These are phyloP conservation scores for Detonula confervacea DNA, from an alignment of 352 stramenopile genomes.

Conservation along the genomic window DNA sequence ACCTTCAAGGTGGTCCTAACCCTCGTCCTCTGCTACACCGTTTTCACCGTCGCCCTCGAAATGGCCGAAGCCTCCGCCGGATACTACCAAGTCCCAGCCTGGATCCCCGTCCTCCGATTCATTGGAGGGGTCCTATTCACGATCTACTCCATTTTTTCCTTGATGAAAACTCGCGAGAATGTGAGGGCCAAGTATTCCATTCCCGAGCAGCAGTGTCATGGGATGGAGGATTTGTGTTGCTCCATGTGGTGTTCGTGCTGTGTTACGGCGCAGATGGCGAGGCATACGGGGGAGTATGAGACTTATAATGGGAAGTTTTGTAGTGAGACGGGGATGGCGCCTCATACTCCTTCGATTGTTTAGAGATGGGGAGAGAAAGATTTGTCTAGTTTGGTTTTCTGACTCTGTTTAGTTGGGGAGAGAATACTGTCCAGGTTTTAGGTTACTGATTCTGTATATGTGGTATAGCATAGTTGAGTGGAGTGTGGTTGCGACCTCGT, in stretches of 20 bases:
- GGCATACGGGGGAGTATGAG: conserved; percentile 86
- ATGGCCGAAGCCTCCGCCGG: conserved; percentile 43
- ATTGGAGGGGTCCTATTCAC: conserved; percentile 65
- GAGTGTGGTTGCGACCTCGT: neutral
- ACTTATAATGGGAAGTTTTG: conserved; percentile 73
- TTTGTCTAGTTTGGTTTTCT: conserved; percentile 7
- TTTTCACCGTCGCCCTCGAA: conserved; percentile 68
- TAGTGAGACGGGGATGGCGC: conserved; percentile 67
- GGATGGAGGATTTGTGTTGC: conserved; percentile 81
- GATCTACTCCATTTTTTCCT: conserved; percentile 75
- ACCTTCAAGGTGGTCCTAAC: conserved; percentile 78
- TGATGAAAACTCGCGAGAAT: conserved; percentile 60
- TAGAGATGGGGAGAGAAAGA: conserved; percentile 15
- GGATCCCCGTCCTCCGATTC: conserved; percentile 58
- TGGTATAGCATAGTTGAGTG: neutral
- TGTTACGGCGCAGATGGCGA: conserved; percentile 73
- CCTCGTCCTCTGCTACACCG: conserved; percentile 63
- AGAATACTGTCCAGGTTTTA: too few species aligned
- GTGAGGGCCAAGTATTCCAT: conserved; percentile 80
- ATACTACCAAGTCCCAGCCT: conserved; percentile 59
- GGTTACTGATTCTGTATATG: neutral
- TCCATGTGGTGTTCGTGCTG: conserved; percentile 77
- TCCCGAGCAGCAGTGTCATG: conserved; percentile 66
- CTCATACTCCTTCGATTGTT: conserved; percentile 61
- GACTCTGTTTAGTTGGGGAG: too few species aligned